phyloP scores from a whole-genome alignment of 768 basidiomycete species.

The Tremella fuciformis region DNA sequence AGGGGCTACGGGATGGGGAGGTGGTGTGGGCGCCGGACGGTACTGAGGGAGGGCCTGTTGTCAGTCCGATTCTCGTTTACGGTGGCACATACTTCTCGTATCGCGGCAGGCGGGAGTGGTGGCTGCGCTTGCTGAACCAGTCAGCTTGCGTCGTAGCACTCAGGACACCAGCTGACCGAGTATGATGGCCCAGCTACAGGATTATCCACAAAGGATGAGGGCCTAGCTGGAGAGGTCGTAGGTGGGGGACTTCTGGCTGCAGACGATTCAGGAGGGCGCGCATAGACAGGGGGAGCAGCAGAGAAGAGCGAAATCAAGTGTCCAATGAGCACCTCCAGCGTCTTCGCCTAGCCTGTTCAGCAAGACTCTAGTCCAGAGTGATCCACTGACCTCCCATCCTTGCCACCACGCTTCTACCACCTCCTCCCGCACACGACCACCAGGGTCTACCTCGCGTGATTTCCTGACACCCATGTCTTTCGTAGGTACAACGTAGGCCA shows the following conservation, averaged over 20 bases:
- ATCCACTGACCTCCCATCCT: constrained; percentile 71
- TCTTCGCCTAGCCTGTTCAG: constrained; percentile 63
- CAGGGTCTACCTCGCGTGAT: constrained; percentile 65
- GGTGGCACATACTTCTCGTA: constrained; percentile 17
- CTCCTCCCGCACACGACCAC: constrained; percentile 63
- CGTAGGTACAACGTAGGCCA: constrained; percentile 88
- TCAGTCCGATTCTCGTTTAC: not conserved
- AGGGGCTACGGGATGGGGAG: constrained; percentile 42
- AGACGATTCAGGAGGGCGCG: constrained; percentile 60
- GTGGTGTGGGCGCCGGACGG: constrained; percentile 47
- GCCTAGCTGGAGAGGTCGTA: constrained; percentile 12
- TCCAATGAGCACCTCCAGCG: constrained; percentile 67
- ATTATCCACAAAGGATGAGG: constrained; percentile 2
- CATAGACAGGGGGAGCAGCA: constrained; percentile 79
- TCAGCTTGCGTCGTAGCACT: not conserved
- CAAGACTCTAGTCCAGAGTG: not conserved
- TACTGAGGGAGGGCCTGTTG: constrained; percentile 43
- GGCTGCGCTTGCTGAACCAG: constrained; percentile 17
- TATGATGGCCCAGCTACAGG: constrained; percentile 10
- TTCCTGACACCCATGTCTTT: constrained; percentile 82
- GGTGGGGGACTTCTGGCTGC: constrained; percentile 10
- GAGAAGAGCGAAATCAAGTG: constrained; percentile 81
- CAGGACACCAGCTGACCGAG: not conserved
- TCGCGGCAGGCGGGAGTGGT: constrained; percentile 12
- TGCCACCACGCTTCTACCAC: constrained; percentile 72